Evolutionary conservation across 352 stramenopile genomes (phyloP), one percentile per base, ranked within the genome.

Genomic region (Phytophthora kernoviae): DNA sequence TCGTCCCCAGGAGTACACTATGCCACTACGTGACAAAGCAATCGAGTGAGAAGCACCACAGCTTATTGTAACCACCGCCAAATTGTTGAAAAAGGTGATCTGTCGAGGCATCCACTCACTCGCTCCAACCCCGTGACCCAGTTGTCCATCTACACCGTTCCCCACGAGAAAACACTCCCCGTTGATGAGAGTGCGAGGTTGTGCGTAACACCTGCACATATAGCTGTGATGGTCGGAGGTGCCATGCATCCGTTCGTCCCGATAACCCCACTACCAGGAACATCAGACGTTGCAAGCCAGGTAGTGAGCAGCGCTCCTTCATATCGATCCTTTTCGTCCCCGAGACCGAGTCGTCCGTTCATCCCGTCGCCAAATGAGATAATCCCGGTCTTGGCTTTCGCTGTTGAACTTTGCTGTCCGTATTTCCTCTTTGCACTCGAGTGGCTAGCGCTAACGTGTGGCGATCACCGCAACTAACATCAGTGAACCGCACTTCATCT

Each of bases 161-260:
- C 80, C 83, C 83, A 92, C 30, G 81, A 87, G 37, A 87, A 90
- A 0, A 90, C 54, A 34, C 88, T 72, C 5, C 82, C 83, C 0
- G 73, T 63, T 2, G 65, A 53, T 20, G 80, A 75, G 0, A 89
- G 36, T 0, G 83, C 83, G 1, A 79, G 49, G 32, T 75, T 92
- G 54, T 90, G 83, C 11, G 68, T 65, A 15, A 33, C 57, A 8
- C 80, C 83, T 27, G 81, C 77, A 14, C 67, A 68, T 14, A 92
- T 70, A 18, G 58, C 61, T 12, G 43, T 53, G 52, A 92, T 79
- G 2, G 40, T 70, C 2, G 78, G 75, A 17, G 72, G 51, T 26
- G 60, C 54, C 49, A 62, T 71, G 15, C 30, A 70, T 18, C 56
- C 56, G 18, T 24, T 70, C 39, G 56, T 62, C 7, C 62, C 57